phyloP scores from a whole-genome alignment of 441 rosid species.

The Gossypium armourianum region DNA sequence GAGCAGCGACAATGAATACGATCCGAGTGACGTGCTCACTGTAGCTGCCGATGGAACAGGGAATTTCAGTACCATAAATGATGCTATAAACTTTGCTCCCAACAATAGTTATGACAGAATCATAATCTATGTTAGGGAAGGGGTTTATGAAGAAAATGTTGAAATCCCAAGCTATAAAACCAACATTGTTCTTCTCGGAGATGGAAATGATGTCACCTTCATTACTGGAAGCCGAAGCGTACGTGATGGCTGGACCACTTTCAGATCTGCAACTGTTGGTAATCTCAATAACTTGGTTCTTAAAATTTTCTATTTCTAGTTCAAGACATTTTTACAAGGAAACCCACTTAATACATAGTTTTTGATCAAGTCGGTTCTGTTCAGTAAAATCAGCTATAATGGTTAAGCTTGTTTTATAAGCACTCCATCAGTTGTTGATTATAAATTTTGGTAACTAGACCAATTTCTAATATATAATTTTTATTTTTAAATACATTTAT shows the following conservation, averaged over 20 bases:
- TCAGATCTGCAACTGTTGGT: conserved; percentile 83
- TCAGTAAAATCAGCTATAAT: no score
- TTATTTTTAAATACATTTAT: no score
- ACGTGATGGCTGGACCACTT: conserved; percentile 72
- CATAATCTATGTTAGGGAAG: conserved; percentile 43
- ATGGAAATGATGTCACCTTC: conserved; percentile 48
- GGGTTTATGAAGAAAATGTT: conserved; percentile 54
- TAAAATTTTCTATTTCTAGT: no score
- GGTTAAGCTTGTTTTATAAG: no score
- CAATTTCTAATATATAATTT: no score
- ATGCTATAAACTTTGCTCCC: conserved; percentile 59
- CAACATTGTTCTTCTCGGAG: conserved; percentile 58
- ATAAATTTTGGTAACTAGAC: no score
- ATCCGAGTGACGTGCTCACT: conserved; percentile 35
- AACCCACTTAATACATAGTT: no score
- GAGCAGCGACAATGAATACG: conserved; percentile 33
- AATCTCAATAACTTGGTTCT: neutral
- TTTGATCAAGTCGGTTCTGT: no score
- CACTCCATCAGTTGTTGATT: no score
- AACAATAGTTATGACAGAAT: conserved; percentile 40
- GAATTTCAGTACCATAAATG: conserved; percentile 46
- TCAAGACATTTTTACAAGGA: no score
- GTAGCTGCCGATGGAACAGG: conserved; percentile 72
- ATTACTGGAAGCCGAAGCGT: conserved; percentile 55
- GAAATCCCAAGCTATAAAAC: conserved; percentile 50